phyloP scores from a whole-genome alignment of 495 filamentous ascomycete genomes.

The Podospora comata region DNA sequence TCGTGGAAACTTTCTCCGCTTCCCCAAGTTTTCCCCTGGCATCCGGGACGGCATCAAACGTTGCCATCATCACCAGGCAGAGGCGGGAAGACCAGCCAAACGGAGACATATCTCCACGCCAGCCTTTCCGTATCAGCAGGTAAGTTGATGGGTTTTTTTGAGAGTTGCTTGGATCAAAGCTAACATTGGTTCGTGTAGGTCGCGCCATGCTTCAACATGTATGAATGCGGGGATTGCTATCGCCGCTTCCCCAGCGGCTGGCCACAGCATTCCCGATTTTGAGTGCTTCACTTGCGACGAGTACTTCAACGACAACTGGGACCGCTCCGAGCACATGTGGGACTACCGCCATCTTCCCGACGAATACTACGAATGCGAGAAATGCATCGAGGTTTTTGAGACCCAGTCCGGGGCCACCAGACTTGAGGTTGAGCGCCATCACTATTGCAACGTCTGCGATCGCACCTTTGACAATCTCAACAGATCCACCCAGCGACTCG shows the following conservation, averaged over 20 bases:
- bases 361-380: slow-evolving; percentile 22
- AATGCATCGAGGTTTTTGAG: slow-evolving; percentile 19
- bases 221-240: slow-evolving; percentile 26
- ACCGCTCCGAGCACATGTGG: slow-evolving; percentile 26
- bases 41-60: not conserved
- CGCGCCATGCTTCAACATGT: slow-evolving; percentile 10
- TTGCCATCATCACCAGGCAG: not conserved
- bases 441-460: slow-evolving; percentile 31
- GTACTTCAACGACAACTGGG: slow-evolving; percentile 17
- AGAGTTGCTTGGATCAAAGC: not conserved
- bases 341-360: slow-evolving; percentile 19
- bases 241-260: slow-evolving; percentile 24
- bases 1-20: not conserved
- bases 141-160: not conserved
- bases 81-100: not conserved
- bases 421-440: slow-evolving; percentile 28
- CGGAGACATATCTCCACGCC: not conserved
- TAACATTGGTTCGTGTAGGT: not conserved
- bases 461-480: slow-evolving; percentile 29
- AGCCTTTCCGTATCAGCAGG: not conserved
- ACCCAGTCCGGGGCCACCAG: not conserved
- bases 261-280: slow-evolving; percentile 22
- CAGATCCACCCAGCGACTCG: not conserved
- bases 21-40: not conserved
- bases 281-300: slow-evolving; percentile 28